Conservation (phyloP, 257 asterid species). For the Solanum ossicruentum region DNA sequence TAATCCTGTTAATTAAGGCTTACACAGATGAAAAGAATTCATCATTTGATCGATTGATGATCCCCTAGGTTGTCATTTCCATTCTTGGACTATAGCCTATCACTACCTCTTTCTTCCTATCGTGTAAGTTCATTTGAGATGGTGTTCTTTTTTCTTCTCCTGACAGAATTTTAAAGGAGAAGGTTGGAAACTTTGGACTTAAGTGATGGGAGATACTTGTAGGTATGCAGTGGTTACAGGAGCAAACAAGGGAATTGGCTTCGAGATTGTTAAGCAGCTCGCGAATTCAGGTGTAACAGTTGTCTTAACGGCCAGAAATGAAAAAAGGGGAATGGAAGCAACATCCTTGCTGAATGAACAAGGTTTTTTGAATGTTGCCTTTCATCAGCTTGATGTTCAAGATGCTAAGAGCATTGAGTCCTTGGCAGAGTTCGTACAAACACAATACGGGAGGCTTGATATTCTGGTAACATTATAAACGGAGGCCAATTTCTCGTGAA, state of each 20-base stretch:
- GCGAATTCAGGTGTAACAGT: slow-evolving; percentile 16
- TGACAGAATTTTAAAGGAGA: too few relatives aligned
- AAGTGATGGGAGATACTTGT: too few relatives aligned
- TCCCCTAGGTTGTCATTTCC: neutral
- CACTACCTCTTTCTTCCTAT: neutral
- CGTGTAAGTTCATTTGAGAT: too few relatives aligned
- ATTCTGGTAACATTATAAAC: slow-evolving; percentile 33
- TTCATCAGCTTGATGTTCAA: slow-evolving; percentile 71
- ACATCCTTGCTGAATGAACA: slow-evolving; percentile 28
- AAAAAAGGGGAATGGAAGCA: slow-evolving; percentile 45
- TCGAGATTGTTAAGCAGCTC: too few relatives aligned
- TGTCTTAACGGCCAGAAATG: slow-evolving; percentile 54
- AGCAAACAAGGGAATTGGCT: too few relatives aligned
- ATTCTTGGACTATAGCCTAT: neutral
- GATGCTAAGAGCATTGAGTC: slow-evolving; percentile 39
- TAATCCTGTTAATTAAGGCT: neutral
- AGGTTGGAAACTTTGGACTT: too few relatives aligned
- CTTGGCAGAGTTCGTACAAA: slow-evolving; percentile 25
- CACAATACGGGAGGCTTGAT: slow-evolving; percentile 53
- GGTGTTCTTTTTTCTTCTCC: too few relatives aligned
- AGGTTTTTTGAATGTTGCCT: slow-evolving; percentile 51
- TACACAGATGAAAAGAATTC: neutral
- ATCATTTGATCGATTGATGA: neutral
- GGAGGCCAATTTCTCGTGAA: neutral
- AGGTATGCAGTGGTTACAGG: too few relatives aligned